Base-by-base conservation (phyloP, 495 filamentous ascomycete genomes). In the Hypoxylon subgilvum region DNA sequence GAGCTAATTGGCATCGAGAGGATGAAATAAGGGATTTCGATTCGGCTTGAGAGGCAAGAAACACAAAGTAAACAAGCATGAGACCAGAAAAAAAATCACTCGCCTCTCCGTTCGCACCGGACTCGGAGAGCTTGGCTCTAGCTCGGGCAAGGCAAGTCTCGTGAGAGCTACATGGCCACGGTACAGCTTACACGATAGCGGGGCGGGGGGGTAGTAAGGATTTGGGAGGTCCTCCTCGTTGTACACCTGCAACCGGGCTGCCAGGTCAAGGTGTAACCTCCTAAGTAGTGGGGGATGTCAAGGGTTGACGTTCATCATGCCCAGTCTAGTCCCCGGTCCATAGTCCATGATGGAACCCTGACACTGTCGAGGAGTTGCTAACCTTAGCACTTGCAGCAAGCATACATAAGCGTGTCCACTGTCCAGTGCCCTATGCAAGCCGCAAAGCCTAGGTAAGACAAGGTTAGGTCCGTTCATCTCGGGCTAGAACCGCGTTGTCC, bases 111-210 rank as follows among this genome's bases (percentile, higher is more conserved):
- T 6, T n/a, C 7, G 10, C 30, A 34, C 61, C 48, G 53, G 48
- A 50, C 49, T 64, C 54, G 54, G 61, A 55, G 54, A 64, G 23
- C 54, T 54, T 8, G 16, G 39, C 22, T 31, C 18, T 44, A 53
- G 53, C 41, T 53, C 57, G 52, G 41, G 30, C 28, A 56, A 21
- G 25, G 30, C 23, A 53, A 27, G 31, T 63, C 53, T 63, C 43
- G 53, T 54, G 48, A 63, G 46, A 57, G 47, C 40, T 44, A 17
- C 42, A 38, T 13, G 18, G 2, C 6, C 13, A 38, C 18, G 12
- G 13, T 7, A 39, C 31, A 51, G 38, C 51, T 42, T 51, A 46
- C 32, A 62, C 32, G 51, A 52, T 46, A 57, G 41, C 34, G 47
- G 41, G 42, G 43, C 35, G 22, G 23, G 38, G 19, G 28, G 32